Percentiles rank a stretch among this genome's conserved stretches.
Conservation (phyloP, 495 filamentous ascomycete genomes). For the Aspergillus heteromorphus region DNA sequence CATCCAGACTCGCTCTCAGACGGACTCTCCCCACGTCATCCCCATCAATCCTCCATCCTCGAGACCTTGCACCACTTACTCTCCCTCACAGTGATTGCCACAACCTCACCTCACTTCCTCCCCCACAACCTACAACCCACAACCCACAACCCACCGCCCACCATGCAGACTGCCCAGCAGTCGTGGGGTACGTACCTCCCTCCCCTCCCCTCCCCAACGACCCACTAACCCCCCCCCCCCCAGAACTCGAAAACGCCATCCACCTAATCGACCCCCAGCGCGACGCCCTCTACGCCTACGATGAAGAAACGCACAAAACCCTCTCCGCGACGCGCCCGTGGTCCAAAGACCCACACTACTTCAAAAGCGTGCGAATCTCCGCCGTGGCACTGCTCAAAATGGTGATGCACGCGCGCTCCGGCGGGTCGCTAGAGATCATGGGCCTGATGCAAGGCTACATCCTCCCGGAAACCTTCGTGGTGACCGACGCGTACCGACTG, state of each 20-base stretch:
- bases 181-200: conserved; percentile 48
- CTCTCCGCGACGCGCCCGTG: conserved; percentile 62
- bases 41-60: conserved; percentile 4
- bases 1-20: conserved; percentile 5
- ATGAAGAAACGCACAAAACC: conserved; percentile 57
- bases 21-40: too few species aligned
- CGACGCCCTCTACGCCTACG: conserved; percentile 87
- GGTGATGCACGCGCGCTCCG: conserved; percentile 97
- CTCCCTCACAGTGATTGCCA: background rate
- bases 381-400: conserved; percentile 95
- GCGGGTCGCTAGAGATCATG: conserved; percentile 92
- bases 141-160: conserved; percentile 22
- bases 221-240: conserved; percentile 16
- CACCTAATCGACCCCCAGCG: conserved; percentile 76
- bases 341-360: conserved; percentile 78
- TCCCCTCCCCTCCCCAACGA: background rate
- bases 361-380: conserved; percentile 88
- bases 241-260: conserved; percentile 87
- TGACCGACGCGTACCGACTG: conserved; percentile 90
- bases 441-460: conserved; percentile 98
- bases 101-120: background rate
- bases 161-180: conserved; percentile 49
- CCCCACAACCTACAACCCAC: background rate
- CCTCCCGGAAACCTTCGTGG: conserved; percentile 70
- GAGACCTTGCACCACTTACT: background rate